These are phyloP conservation scores for Aotearoamyces nothofagi DNA, from an alignment of 2,329 filamentous ascomycete genomes.

Conservation along the genomic window DNA sequence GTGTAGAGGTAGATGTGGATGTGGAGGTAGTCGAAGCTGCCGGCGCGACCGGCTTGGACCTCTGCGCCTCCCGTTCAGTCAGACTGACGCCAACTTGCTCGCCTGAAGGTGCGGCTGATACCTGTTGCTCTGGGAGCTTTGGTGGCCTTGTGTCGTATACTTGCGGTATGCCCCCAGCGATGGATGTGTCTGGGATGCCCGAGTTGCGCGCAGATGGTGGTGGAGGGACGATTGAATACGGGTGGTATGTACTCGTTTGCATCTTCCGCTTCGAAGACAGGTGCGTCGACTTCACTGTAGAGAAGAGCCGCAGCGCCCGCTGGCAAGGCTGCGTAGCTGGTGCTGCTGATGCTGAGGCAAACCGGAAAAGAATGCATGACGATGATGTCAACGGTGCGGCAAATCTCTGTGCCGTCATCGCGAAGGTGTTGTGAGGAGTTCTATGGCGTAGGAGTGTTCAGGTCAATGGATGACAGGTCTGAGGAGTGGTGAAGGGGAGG, in stretches of 20 bases:
- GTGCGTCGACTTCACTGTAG: slow-evolving; percentile 24
- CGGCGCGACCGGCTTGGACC: slow-evolving; percentile 33
- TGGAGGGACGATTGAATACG: slow-evolving; percentile 39
- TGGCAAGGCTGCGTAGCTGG: slow-evolving; percentile 23
- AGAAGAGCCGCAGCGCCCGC: slow-evolving; percentile 28
- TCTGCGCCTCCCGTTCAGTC: slow-evolving; percentile 52
- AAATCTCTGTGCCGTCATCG: slow-evolving; percentile 17
- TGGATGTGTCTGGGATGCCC: slow-evolving; percentile 44
- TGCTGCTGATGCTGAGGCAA: slow-evolving; percentile 14
- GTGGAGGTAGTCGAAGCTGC: slow-evolving; percentile 29
- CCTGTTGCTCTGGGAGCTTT: slow-evolving; percentile 21
- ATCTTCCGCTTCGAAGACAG: slow-evolving; percentile 42
- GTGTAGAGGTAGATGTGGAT: slow-evolving; percentile 19
- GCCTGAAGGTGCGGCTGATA: slow-evolving; percentile 7
- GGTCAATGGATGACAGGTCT: too few species aligned
- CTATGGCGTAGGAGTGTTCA: too few species aligned
- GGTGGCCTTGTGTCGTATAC: slow-evolving; percentile 30
- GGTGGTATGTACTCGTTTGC: slow-evolving; percentile 50
- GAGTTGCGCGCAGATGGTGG: slow-evolving; percentile 39
- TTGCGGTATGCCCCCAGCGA: slow-evolving; percentile 29
- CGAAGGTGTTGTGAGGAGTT: background rate
- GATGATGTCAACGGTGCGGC: slow-evolving; percentile 17
- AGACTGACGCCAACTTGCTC: slow-evolving; percentile 28
- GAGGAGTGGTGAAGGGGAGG: background rate
- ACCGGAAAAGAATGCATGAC: slow-evolving; percentile 13